A percentile compares a stretch with the other conserved stretches of the same genome.
Evolutionary conservation across 2,329 filamentous ascomycete species (phyloP).

Genomic region (Aotearoamyces nothofagi): DNA sequence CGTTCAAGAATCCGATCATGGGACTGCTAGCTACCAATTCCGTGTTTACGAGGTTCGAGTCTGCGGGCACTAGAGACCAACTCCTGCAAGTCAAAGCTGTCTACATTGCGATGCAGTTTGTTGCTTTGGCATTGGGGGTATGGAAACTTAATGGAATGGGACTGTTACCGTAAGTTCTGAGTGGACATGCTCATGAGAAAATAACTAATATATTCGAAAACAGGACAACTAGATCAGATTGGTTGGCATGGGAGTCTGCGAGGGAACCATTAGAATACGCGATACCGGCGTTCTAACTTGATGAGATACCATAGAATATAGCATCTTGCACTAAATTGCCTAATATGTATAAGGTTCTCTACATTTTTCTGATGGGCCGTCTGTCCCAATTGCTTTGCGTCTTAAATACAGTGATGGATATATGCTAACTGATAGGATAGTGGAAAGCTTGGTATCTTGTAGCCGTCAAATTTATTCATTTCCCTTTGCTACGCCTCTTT

Average conservation of each 20-base stretch:
- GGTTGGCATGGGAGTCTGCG: constrained; percentile 76
- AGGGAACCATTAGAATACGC: constrained; percentile 19
- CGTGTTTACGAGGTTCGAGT: constrained; percentile 86
- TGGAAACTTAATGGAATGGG: constrained; percentile 99
- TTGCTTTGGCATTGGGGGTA: constrained; percentile 71
- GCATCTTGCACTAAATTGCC: background rate
- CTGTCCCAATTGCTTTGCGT: background rate
- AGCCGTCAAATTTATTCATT: background rate
- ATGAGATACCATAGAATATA: constrained; percentile 6
- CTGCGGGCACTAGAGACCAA: constrained; percentile 56
- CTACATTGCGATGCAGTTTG: constrained; percentile 75
- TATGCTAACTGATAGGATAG: background rate
- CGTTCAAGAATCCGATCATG: constrained; percentile 90
- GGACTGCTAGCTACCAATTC: constrained; percentile 70
- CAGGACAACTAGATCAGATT: constrained; percentile 89
- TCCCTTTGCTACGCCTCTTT: background rate
- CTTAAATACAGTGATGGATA: background rate
- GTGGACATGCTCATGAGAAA: background rate
- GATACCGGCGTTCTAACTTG: constrained; percentile 20
- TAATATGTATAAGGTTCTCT: background rate
- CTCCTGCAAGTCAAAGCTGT: constrained; percentile 74
- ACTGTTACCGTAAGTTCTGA: constrained; percentile 59
- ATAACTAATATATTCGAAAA: constrained; percentile 14
- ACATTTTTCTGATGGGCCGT: background rate
- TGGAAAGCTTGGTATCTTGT: background rate